Evolutionary conservation across 805 yeast species (phyloP).

Genomic region (Schwanniomyces pseudopolymorphus): DNA sequence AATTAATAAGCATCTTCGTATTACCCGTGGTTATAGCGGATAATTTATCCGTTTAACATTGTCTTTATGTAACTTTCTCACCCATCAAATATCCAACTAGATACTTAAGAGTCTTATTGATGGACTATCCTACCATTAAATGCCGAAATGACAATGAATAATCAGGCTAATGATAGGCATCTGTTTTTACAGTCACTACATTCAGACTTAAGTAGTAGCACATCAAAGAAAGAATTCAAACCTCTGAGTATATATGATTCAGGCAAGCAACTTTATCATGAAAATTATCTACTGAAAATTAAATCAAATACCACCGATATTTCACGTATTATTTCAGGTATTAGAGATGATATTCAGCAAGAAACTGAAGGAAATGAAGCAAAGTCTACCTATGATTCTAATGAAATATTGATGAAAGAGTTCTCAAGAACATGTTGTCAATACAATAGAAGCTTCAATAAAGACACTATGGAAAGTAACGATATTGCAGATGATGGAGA

Average conservation of each 20-base stretch:
- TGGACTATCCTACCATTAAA: too few relatives aligned
- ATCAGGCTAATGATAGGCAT: not conserved
- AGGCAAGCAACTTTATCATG: not conserved
- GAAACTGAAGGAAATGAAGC: conserved; percentile 11
- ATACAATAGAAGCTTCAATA: conserved; percentile 1
- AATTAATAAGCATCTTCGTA: too few relatives aligned
- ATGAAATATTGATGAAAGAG: not conserved
- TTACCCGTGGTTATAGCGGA: too few relatives aligned
- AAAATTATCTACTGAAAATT: not conserved
- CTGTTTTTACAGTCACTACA: not conserved
- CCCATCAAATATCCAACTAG: too few relatives aligned
- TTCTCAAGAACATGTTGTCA: not conserved
- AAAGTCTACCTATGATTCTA: not conserved
- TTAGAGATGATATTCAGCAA: conserved; percentile 20
- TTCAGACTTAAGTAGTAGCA: not conserved
- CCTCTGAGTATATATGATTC: not conserved
- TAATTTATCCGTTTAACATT: too few relatives aligned
- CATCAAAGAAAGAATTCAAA: not conserved
- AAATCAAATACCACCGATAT: conserved; percentile 15
- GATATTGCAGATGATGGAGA: not conserved
- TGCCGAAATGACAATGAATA: not conserved
- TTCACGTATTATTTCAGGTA: conserved; percentile 17
- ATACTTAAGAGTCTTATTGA: too few relatives aligned
- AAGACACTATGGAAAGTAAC: conserved; percentile 2
- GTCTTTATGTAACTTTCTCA: too few relatives aligned